Conservation (phyloP, 169 alveolate species). For the Cryptosporidium xiaoi region DNA sequence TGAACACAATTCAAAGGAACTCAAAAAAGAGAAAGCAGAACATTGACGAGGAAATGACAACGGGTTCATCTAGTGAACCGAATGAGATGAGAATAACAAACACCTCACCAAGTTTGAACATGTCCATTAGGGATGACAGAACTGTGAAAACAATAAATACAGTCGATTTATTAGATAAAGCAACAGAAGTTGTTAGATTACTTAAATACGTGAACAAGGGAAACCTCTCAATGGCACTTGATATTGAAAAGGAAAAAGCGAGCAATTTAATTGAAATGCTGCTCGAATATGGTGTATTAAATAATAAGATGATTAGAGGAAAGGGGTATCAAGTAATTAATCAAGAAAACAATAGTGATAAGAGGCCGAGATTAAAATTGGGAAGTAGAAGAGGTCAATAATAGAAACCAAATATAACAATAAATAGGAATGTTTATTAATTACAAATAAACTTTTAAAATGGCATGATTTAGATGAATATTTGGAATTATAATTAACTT, state of each 20-base stretch:
- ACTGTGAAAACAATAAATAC: constrained; percentile 46
- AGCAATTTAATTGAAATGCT: constrained; percentile 37
- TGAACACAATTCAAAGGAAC: not conserved
- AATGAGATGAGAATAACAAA: not conserved
- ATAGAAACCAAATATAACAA: not conserved
- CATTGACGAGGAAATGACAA: constrained; percentile 8
- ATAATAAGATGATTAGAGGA: constrained; percentile 14
- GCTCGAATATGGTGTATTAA: constrained; percentile 32
- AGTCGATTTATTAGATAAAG: constrained; percentile 39
- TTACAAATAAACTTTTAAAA: constrained; percentile 64
- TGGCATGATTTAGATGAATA: constrained; percentile 22
- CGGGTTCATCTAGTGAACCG: constrained; percentile 20
- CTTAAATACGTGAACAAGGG: constrained; percentile 57
- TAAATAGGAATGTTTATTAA: constrained; percentile 17
- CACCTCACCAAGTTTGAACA: not conserved
- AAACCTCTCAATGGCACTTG: constrained; percentile 73
- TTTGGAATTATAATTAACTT: constrained; percentile 32
- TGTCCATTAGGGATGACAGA: constrained; percentile 30
- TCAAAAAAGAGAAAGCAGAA: constrained; percentile 16
- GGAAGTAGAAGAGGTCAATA: not conserved
- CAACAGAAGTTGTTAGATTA: constrained; percentile 57
- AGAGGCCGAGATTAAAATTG: constrained; percentile 35
- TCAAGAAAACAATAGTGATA: not conserved
- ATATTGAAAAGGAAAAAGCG: constrained; percentile 67
- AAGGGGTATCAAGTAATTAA: constrained; percentile 31